Conservation (phyloP, 805 yeast species). For the Wickerhamomyces kurtzmanii region DNA sequence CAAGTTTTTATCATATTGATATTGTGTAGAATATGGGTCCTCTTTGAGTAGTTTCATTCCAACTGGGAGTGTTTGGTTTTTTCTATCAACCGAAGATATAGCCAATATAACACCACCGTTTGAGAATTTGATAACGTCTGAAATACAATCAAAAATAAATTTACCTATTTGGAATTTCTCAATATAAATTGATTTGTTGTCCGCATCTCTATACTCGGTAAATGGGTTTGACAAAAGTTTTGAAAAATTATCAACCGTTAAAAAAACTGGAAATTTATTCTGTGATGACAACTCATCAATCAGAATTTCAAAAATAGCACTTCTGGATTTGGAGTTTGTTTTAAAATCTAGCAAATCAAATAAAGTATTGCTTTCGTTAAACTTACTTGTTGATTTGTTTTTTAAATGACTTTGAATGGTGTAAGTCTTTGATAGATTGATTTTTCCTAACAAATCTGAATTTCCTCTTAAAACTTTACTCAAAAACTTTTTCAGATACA, state of each 20-base stretch:
- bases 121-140: slow-evolving; percentile 41
- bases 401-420: slow-evolving; percentile 22
- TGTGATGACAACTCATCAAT: slow-evolving; percentile 48
- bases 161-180: slow-evolving; percentile 56
- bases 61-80: slow-evolving; percentile 46
- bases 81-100: slow-evolving; percentile 43
- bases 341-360: slow-evolving; percentile 32
- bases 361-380: slow-evolving; percentile 23
- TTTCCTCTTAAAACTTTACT: slow-evolving; percentile 41
- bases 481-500: slow-evolving; percentile 56
- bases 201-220: slow-evolving; percentile 51
- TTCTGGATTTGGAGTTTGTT: slow-evolving; percentile 27
- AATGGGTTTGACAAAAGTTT: slow-evolving; percentile 42
- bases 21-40: slow-evolving; percentile 43
- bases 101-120: slow-evolving; percentile 62
- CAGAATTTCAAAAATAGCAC: slow-evolving; percentile 40
- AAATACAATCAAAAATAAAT: slow-evolving; percentile 39
- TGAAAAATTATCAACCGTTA: slow-evolving; percentile 71
- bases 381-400: slow-evolving; percentile 18
- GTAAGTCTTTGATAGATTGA: slow-evolving; percentile 23
- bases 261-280: slow-evolving; percentile 40
- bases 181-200: slow-evolving; percentile 46
- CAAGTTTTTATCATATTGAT: slow-evolving; percentile 43
- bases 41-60: slow-evolving; percentile 43
- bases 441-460: slow-evolving; percentile 21